Percentiles rank a stretch among this genome's conserved stretches.
These are phyloP conservation scores for Arthroderma sp. DNA, from an alignment of 2,329 filamentous ascomycete species.

Conservation along the genomic window DNA sequence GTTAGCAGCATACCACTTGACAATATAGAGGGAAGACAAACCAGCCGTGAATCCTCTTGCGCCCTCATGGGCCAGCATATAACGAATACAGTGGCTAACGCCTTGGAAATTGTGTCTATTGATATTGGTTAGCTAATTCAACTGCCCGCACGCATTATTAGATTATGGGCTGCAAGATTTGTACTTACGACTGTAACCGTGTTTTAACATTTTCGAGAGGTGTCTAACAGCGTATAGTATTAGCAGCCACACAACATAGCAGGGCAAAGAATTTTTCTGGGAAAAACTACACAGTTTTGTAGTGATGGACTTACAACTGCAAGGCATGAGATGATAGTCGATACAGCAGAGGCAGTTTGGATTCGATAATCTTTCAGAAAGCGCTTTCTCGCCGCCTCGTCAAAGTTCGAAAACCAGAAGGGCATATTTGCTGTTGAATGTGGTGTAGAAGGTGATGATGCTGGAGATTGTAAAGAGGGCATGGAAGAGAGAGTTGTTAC, in stretches of 20 bases:
- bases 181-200: constrained; percentile 36
- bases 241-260: not conserved
- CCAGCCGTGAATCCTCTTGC: constrained; percentile 35
- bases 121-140: not conserved
- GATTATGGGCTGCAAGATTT: not conserved
- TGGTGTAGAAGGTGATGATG: constrained; percentile 16
- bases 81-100: constrained; percentile 29
- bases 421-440: constrained; percentile 17
- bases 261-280: not conserved
- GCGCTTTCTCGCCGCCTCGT: constrained; percentile 29
- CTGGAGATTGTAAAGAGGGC: constrained; percentile 20
- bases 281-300: too few species aligned
- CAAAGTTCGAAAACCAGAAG: constrained; percentile 23
- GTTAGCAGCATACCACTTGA: not conserved
- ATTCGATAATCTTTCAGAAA: constrained; percentile 35
- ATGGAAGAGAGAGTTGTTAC: constrained; percentile 9
- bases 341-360: constrained; percentile 32
- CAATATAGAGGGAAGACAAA: constrained; percentile 13
- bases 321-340: constrained; percentile 32
- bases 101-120: constrained; percentile 33
- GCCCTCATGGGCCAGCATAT: constrained; percentile 35
- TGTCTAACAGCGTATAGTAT: constrained; percentile 20
- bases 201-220: constrained; percentile 37
- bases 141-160: not conserved
- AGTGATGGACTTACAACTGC: constrained; percentile 27